Evolutionary conservation across 768 basidiomycete species (phyloP), one percentile per base, ranked within the genome.

Genomic region (Sutorius australiensis): DNA sequence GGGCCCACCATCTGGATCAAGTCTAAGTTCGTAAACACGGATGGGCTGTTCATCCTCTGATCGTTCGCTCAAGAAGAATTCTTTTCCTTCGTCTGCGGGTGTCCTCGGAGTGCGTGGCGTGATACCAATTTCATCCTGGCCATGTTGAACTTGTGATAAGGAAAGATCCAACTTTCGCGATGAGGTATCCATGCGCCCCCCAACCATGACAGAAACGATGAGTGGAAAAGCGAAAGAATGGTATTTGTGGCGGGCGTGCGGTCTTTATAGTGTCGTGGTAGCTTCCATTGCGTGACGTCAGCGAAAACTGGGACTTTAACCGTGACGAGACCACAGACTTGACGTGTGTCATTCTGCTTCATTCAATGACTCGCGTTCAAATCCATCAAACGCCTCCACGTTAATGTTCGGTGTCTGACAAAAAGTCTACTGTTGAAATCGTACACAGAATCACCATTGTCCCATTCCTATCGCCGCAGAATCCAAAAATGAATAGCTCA

Each of bases 1-100:
- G 2, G 97, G 95, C 14, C 91, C 92, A 39, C 97, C 97, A 72
- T 98, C 92, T 13, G 86, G 78, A 64, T 93, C 92, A 33, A 99
- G 78, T 44, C 77, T 75, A 33, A 99, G 80, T 71, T 95, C 89
- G 63, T 92, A 95, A 16, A 98, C 93, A 57, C 77, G 79, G 40
- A 98, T 80, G 6, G 86, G 86, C 3, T 72, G 68, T 58, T 88
- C 87, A 34, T 79, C 81, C 14, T 74, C 68, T 8, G 61, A 69
- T 45, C 75, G 60, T 28, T 74, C 68, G 5, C 82, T 79, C 61
- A 87, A 78, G 62, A 97, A 97, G 75, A 91, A 97, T 33, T 87
- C 86, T 67, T 94, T 82, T 24, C 85, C 93, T 66, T 95, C 93
- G 67, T 95, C 92, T 37, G 94, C 93, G 34, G 93, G 94, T 3